Evolutionary conservation across 2,329 filamentous ascomycete genomes (phyloP).

Genomic region (Aspergillus pseudonomiae): DNA sequence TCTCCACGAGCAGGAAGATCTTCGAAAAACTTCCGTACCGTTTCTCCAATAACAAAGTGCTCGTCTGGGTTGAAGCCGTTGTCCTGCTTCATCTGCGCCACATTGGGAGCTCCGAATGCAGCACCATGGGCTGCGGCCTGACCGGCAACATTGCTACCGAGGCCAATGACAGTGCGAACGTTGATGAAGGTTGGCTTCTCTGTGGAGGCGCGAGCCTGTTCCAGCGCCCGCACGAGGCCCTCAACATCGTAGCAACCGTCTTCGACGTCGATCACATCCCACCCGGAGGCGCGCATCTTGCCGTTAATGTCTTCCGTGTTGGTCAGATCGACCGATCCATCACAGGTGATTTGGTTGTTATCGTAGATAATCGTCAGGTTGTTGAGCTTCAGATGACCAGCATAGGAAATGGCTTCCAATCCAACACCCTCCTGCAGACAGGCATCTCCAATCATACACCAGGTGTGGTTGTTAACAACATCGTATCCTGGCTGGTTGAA

Average conservation of each 20-base stretch:
- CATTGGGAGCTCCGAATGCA: constrained; percentile 58
- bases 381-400: constrained; percentile 58
- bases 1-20: constrained; percentile 53
- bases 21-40: constrained; percentile 56
- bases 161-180: constrained; percentile 59
- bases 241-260: constrained; percentile 58
- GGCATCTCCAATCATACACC: constrained; percentile 62
- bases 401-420: constrained; percentile 60
- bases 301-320: constrained; percentile 61
- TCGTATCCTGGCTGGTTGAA: constrained; percentile 57
- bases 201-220: constrained; percentile 46
- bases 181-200: constrained; percentile 63
- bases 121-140: constrained; percentile 60
- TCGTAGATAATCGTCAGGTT: constrained; percentile 63
- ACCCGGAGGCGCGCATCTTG: constrained; percentile 61
- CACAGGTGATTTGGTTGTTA: constrained; percentile 64
- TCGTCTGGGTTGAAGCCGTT: constrained; percentile 55
- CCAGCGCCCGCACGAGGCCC: constrained; percentile 51
- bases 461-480: constrained; percentile 56
- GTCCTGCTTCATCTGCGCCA: constrained; percentile 57
- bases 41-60: constrained; percentile 50
- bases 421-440: constrained; percentile 63
- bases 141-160: constrained; percentile 51
- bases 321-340: constrained; percentile 57
- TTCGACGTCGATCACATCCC: constrained; percentile 58